Base-by-base conservation (phyloP, 202 grass and related monocot species). In the Cymbopogon flexuosus region DNA sequence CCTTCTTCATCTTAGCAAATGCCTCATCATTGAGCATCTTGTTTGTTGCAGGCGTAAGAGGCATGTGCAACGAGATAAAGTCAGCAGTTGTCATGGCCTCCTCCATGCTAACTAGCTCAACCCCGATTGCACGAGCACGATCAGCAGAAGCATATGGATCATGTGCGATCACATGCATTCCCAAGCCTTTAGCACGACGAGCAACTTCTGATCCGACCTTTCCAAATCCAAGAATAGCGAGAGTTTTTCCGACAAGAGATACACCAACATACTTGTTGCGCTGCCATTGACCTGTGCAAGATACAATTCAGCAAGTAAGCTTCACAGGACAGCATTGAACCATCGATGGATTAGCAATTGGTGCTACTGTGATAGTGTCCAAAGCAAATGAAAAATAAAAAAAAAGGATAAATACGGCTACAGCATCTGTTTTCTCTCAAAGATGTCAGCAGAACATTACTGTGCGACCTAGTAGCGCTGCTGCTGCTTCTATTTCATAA, bases 21-120 rank as follows among this genome's bases (percentile, higher is more conserved):
- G 90, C 60, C 41, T 97, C 88, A 75, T 97, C 90, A 1, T 97
- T 97, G n/a, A 97, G 87, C 84, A 97, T 97, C 84, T 97, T 97
- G 84, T 84, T 39, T 40, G 93, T 97, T 68, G 90, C 80, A 85
- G 88, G 83, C 31, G 86, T 97, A 76, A 97, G 81, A 64, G 93
- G 93, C 93, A 97, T 97, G 62, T 97, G 93, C 75, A 93, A 24
- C 8, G 93, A 97, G 60, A 97, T 87, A 21, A 97, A 97, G 72
- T 97, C 88, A 8, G 93, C 90, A 0, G 85, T 84, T 46, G 84
- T 79, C 65, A 97, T 87, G 6, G 88, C 93, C 62, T 89, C 86
- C 52, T 97, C 93, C 72, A 93, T 93, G 86, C 88, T 77, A 1
- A 93, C 86, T 19, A 97, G 87, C 15, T 93, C 88, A 70, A 93